Evolutionary conservation across 106 monocot genomes (phyloP), one percentile per base, ranked within the genome.

Genomic region (Posidonia australis): DNA sequence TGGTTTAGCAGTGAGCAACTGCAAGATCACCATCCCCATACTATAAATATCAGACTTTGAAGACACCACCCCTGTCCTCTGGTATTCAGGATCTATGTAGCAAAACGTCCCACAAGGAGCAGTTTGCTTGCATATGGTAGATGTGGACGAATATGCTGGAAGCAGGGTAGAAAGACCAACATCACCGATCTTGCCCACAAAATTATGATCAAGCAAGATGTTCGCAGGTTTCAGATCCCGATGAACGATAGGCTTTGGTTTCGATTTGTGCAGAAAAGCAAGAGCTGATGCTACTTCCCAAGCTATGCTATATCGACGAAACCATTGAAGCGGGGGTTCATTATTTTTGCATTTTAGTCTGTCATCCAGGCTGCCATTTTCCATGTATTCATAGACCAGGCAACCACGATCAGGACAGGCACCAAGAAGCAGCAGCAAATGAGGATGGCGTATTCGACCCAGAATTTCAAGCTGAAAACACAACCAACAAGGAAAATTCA

Each of bases 81-180:
- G 87, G 59, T 88, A 92, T 80, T 92, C 92, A 0, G 92, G 92
- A 46, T 92, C 92, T 5, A 87, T 87, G 76, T 92, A 92, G 76
- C 71, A 88, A 47, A 92, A 78, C 29, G 92, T 88, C 13, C 87
- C 92, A 58, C 76, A 80, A 5, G 87, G 84, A 12, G 82, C 82
- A 47, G 87, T 85, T 19, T 80, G 72, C 64, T 82, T 84, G 67
- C 54, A 78, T 63, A 65, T 66, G 23, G 76, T 79, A 22, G 81
- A 70, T 32, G 36, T 55, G 1, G 61, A 5, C 9, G 68, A 59
- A 66, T 72, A 49, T 11, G 65, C 23, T 13, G 63, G 73, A 43
- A 92, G 60, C 55, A 88, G 44, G n/a, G 79, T 78, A 31, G 84
- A 87, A 13, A 92, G 75, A 45, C 92, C 92, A 9, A 85, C 87